phyloP scores from a whole-genome alignment of 768 basidiomycete species.

The Chiua virens region DNA sequence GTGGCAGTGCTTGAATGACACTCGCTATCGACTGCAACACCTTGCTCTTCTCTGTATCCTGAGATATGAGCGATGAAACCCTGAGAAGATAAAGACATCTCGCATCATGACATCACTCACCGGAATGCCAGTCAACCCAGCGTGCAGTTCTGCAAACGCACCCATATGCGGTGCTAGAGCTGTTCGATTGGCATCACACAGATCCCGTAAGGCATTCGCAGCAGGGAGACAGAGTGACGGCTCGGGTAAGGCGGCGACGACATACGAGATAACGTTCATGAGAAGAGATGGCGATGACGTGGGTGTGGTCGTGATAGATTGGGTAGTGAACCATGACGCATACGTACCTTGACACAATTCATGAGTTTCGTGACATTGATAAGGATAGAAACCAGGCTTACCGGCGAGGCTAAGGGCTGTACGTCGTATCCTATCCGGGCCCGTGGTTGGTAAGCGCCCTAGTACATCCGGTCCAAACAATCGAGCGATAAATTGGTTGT shows the following conservation, averaged over 20 bases:
- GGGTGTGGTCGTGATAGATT: slow-evolving; percentile 30
- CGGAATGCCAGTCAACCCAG: slow-evolving; percentile 69
- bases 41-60: slow-evolving; percentile 88
- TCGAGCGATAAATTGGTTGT: slow-evolving; percentile 52
- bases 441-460: slow-evolving; percentile 62
- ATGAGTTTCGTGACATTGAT: not conserved
- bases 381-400: slow-evolving; percentile 32
- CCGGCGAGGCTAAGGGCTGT: slow-evolving; percentile 78
- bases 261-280: slow-evolving; percentile 65
- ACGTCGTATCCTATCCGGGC: slow-evolving; percentile 64
- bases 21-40: slow-evolving; percentile 91
- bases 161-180: slow-evolving; percentile 80
- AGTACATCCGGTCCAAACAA: slow-evolving; percentile 77
- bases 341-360: slow-evolving; percentile 53
- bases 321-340: slow-evolving; percentile 76
- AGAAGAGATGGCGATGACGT: slow-evolving; percentile 46
- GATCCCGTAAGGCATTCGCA: slow-evolving; percentile 77
- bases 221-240: slow-evolving; percentile 65
- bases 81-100: not conserved
- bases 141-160: slow-evolving; percentile 83
- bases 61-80: not conserved
- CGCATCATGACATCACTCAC: slow-evolving; percentile 41
- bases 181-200: slow-evolving; percentile 89
- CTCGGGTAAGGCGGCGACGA: slow-evolving; percentile 70
- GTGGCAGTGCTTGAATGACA: slow-evolving; percentile 87